Conservation (phyloP, 179 eudicot species). For the Corrigiola litoralis region DNA sequence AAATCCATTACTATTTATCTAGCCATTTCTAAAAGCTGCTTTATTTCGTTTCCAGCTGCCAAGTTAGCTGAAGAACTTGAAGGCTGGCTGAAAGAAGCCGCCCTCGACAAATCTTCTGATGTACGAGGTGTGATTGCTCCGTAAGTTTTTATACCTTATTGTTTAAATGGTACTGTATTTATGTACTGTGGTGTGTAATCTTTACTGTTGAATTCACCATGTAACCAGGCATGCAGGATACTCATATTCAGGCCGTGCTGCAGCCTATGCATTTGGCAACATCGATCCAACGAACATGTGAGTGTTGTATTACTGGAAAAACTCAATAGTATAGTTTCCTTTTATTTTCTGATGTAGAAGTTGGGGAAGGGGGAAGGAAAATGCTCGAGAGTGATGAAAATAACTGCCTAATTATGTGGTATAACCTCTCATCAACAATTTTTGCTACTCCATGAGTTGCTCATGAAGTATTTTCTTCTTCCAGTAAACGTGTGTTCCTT, state of each 20-base stretch:
- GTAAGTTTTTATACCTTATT: slow-evolving; percentile 45
- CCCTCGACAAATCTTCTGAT: slow-evolving; percentile 67
- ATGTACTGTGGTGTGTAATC: neutral
- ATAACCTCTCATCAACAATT: neutral
- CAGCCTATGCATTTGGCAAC: slow-evolving; percentile 94
- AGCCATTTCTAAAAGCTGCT: neutral
- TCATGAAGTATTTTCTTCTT: slow-evolving; percentile 1
- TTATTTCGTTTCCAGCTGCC: slow-evolving; percentile 43
- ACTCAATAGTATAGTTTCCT: neutral
- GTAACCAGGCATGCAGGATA: slow-evolving; percentile 94
- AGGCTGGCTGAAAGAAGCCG: slow-evolving; percentile 74
- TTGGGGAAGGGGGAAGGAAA: neutral
- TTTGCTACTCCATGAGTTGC: slow-evolving; percentile 1
- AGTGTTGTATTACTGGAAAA: slow-evolving; percentile 18
- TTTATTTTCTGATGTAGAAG: neutral
- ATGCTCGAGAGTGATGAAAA: neutral
- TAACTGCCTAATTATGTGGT: neutral
- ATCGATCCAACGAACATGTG: slow-evolving; percentile 85
- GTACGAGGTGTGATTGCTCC: slow-evolving; percentile 98
- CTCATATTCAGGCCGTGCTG: slow-evolving; percentile 97
- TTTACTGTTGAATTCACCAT: slow-evolving; percentile 19
- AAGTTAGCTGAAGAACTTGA: slow-evolving; percentile 76
- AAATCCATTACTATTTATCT: neutral
- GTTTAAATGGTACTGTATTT: neutral
- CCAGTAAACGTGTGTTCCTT: slow-evolving; percentile 80